Evolutionary conservation across 441 rosid species (phyloP).

Genomic region (Dalechampia spathulata): DNA sequence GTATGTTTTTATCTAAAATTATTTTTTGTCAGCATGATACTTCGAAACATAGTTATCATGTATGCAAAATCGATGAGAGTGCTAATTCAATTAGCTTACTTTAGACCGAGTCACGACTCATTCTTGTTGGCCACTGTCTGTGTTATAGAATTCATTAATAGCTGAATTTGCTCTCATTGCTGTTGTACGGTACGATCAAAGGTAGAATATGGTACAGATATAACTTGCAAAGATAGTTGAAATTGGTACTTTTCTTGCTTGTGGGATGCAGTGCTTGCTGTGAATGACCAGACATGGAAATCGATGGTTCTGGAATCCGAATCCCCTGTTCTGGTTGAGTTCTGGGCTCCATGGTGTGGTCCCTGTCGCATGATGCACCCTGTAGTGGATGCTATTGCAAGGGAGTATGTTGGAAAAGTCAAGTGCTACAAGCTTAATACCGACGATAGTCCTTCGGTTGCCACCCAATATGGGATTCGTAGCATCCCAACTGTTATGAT

Average conservation of each 20-base stretch:
- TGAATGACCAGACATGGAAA: slow-evolving; percentile 63
- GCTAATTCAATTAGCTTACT: no score
- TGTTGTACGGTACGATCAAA: background rate
- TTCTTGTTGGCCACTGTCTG: no score
- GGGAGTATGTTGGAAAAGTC: slow-evolving; percentile 68
- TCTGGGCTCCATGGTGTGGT: slow-evolving; percentile 99
- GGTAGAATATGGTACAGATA: background rate
- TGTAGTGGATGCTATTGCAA: slow-evolving; percentile 62
- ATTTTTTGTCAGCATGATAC: no score
- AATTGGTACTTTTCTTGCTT: slow-evolving; percentile 5
- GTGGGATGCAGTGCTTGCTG: slow-evolving; percentile 42
- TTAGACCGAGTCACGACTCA: no score
- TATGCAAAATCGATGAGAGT: no score
- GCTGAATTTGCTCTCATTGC: background rate
- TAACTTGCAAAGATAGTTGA: background rate
- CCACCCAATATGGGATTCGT: slow-evolving; percentile 70
- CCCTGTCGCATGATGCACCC: slow-evolving; percentile 97
- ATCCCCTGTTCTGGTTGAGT: slow-evolving; percentile 67
- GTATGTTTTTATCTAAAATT: no score
- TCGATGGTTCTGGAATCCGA: slow-evolving; percentile 62
- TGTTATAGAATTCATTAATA: no score
- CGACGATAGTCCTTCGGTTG: slow-evolving; percentile 68
- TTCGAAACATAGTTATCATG: no score
- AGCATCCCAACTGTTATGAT: slow-evolving; percentile 89
- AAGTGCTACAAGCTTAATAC: slow-evolving; percentile 87